Base-by-base conservation (phyloP, 352 stramenopile genomes). In the Phytopythium litorale region DNA sequence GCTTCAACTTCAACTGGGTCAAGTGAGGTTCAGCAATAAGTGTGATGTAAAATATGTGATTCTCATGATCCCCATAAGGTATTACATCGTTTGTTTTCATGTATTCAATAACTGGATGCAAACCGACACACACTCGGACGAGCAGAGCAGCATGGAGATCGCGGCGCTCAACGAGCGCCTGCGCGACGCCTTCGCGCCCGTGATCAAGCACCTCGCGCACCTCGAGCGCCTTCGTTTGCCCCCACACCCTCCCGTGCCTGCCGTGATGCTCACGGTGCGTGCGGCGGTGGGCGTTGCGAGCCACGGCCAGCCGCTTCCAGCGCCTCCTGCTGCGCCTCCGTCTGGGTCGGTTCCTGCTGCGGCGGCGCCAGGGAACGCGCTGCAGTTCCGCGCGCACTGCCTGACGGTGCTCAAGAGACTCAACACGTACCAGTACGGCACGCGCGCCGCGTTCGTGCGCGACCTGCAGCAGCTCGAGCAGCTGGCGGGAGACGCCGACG, bases 101-200 rank as follows among this genome's bases (percentile, higher is more conserved):
- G 40, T 21, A 21, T 46, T 46, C 15, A 46, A 46, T 32, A 32
- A 6, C 28, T 32, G 28, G 5, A 32, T 32, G 28, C 28, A 32
- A 32, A 32, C 28, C 28, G 28, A 32, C 28, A 32, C 28, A 32
- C 28, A 30, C 28, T 32, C 7, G 28, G 28, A 7, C 28, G 7
- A 4, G 28, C 28, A 32, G 28, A 32, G 28, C 28, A 0, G 28
- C 25, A 55, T 91, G 83, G 79, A 91, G 35, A 53, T 87, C 49
- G 71, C 87, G 21, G 63, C 63, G 66, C 74, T 92, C 1, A 91
- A 92, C 62, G 76, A 88, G 70, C 68, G 79, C 59, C 78, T 92
- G 40, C 84, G 84, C 25, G 60, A 66, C 30, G 69, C 73, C 66
- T 92, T 91, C 67, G 72, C 81, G 60, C 59, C 71, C 55, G 67